Evolutionary conservation across 2,329 filamentous ascomycete species (phyloP), one percentile per base, ranked within the genome.

Genomic region (Rosellinia necatrix): DNA sequence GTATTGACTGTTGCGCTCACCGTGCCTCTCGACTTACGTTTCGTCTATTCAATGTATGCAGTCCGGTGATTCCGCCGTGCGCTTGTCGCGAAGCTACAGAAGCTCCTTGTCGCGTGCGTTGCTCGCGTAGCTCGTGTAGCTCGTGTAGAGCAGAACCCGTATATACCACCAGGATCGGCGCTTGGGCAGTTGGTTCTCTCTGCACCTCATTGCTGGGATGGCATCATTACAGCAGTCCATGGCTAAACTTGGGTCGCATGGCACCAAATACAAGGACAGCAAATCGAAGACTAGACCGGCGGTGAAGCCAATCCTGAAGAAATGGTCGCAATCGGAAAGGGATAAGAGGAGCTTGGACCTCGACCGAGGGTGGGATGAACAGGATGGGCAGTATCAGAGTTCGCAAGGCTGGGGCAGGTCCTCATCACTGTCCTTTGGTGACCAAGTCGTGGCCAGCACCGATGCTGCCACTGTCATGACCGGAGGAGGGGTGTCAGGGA

Each of bases 321-420:
- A 85, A 68, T 68, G 59, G 58, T 81, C 61, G 25, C 60, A 63
- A 57, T 72, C 77, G 30, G 76, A 80, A 44, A 84, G 81, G 62
- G 82, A 85, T 62, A 85, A 85, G 74, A 85, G 78, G 66, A 87
- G 84, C 41, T 71, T 87, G 57, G 85, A 88, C 64, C 70, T 87
- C 59, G 81, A 86, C 67, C 79, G 84, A 40, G 76, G 77, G 17
- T 84, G 82, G 77, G 80, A 83, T 37, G 82, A 86, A 57, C 81
- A 84, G 64, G 71, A 73, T 71, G 66, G 61, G 21, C 71, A 67
- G 34, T 66, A 76, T 59, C 71, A 69, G 17, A 70, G 66, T 29
- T 55, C 49, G n/a, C 49, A 66, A 19, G 61, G 55, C 10, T 68
- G 63, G 62, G 64, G 63, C 41, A 54, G 51, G 41, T 51, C 29